phyloP scores from a whole-genome alignment of 805 yeast genomes.

The Saturnispora dispora region DNA sequence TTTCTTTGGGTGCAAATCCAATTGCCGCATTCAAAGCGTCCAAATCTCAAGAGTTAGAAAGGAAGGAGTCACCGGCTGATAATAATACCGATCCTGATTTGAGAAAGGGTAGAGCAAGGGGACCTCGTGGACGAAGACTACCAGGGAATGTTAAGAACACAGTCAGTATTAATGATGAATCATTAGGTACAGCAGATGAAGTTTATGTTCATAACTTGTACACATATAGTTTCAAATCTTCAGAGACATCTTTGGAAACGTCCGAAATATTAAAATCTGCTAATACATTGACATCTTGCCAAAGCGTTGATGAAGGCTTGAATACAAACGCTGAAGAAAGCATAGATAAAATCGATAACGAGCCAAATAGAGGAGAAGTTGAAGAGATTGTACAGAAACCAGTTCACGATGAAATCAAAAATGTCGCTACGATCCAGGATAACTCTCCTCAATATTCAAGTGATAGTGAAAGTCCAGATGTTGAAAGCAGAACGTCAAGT shows the following conservation, averaged over 20 bases:
- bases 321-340: neutral
- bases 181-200: slow-evolving; percentile 26
- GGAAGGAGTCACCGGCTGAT: neutral
- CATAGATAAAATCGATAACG: neutral
- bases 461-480: neutral
- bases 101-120: slow-evolving; percentile 50
- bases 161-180: slow-evolving; percentile 28
- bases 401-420: neutral
- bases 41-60: slow-evolving; percentile 11
- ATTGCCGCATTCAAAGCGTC: slow-evolving; percentile 11
- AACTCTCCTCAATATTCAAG: neutral
- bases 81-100: slow-evolving; percentile 25
- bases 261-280: neutral
- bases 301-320: neutral
- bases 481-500: neutral
- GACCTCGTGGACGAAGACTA: slow-evolving; percentile 65
- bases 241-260: neutral
- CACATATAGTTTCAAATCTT: slow-evolving; percentile 22
- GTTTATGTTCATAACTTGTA: slow-evolving; percentile 31
- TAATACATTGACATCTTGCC: neutral
- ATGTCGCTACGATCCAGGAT: neutral
- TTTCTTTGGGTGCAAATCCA: slow-evolving; percentile 24
- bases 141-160: slow-evolving; percentile 48
- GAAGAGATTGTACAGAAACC: neutral
- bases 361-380: neutral